These are phyloP conservation scores for Fusarium luffae DNA, from an alignment of 2,329 filamentous ascomycete genomes.

Conservation along the genomic window DNA sequence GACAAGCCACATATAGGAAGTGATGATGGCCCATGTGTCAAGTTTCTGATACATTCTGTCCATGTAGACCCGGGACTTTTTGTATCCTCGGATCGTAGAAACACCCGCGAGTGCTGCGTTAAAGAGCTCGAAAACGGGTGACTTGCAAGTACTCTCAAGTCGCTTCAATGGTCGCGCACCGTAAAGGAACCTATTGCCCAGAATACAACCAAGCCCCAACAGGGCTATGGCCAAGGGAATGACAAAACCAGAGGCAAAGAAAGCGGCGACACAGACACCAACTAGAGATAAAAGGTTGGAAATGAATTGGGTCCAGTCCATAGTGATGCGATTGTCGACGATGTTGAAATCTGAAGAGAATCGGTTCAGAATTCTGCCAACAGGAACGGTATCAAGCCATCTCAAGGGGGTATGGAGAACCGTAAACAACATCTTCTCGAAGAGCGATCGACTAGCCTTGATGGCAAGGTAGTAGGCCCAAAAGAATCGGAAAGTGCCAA, in stretches of 20 bases:
- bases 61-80: constrained; percentile 73
- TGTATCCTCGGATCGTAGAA: constrained; percentile 79
- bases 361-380: constrained; percentile 80
- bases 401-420: constrained; percentile 79
- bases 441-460: constrained; percentile 74
- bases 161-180: constrained; percentile 80
- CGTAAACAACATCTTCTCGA: constrained; percentile 72
- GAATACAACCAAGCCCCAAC: constrained; percentile 66
- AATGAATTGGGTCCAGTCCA: constrained; percentile 69
- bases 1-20: constrained; percentile 76
- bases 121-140: constrained; percentile 84
- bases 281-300: constrained; percentile 70
- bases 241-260: constrained; percentile 75
- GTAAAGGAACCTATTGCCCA: constrained; percentile 72
- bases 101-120: constrained; percentile 78
- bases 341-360: constrained; percentile 82
- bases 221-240: constrained; percentile 70
- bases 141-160: constrained; percentile 80
- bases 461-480: constrained; percentile 74
- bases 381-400: constrained; percentile 83
- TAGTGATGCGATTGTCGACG: constrained; percentile 74
- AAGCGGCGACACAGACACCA: constrained; percentile 73
- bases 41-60: constrained; percentile 76
- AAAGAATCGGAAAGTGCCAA: constrained; percentile 72
- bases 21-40: constrained; percentile 73